These are phyloP conservation scores for Rhodotorula mucilaginosa DNA, from an alignment of 1,284 basidiomycete genomes.

Conservation along the genomic window DNA sequence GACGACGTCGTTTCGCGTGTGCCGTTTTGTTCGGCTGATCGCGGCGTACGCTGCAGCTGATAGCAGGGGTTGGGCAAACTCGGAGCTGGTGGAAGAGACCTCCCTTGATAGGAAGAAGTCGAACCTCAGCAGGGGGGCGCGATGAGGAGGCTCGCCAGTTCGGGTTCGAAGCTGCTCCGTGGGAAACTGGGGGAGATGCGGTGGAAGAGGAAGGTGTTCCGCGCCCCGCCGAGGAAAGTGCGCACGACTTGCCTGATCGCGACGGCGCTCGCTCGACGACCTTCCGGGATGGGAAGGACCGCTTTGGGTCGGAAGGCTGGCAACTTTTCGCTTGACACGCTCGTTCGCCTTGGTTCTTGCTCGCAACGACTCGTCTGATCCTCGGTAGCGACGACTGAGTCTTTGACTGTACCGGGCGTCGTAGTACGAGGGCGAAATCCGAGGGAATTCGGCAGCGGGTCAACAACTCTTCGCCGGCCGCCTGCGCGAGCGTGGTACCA, in stretches of 20 bases:
- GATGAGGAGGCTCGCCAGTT: neutral
- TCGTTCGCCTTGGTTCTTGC: neutral
- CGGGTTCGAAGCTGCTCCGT: neutral
- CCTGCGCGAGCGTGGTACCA: no score
- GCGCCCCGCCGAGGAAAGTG: slow-evolving; percentile 1
- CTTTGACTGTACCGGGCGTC: no score
- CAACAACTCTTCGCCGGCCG: no score
- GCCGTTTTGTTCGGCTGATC: no score
- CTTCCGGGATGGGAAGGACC: slow-evolving; percentile 4
- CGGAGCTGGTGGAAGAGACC: neutral
- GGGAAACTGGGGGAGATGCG: neutral
- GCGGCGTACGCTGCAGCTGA: no score
- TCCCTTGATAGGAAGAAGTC: slow-evolving; percentile 8
- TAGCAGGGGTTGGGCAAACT: no score
- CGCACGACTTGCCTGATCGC: slow-evolving; percentile 1
- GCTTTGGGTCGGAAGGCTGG: neutral
- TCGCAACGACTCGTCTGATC: neutral
- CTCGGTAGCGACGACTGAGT: no score
- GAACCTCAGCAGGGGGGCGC: neutral
- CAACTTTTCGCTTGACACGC: neutral
- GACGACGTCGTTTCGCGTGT: neutral
- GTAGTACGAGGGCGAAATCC: no score
- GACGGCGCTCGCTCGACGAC: neutral
- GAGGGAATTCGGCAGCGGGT: no score
- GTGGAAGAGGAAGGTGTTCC: slow-evolving; percentile 1